These are phyloP conservation scores for Taxillus chinensis DNA, from an alignment of 164 flowering plant species.

Conservation along the genomic window DNA sequence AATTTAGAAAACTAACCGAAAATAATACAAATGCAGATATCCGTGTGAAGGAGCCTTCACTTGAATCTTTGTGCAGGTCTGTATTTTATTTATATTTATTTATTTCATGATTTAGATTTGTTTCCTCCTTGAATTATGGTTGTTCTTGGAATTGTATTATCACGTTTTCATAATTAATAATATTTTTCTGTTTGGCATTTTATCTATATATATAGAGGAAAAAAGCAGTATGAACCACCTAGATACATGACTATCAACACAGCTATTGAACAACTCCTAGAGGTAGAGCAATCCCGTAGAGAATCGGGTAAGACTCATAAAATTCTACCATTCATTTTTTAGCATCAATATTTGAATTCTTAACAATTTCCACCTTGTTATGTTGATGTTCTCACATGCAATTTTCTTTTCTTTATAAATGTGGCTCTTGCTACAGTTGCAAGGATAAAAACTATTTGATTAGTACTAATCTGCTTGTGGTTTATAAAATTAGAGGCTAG, in stretches of 20 bases:
- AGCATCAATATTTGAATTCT: too few relatives aligned
- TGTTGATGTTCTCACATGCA: too few relatives aligned
- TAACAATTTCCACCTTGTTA: too few relatives aligned
- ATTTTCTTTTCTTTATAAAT: too few relatives aligned
- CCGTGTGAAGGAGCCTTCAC: slow-evolving; percentile 80
- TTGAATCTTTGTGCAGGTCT: slow-evolving; percentile 84
- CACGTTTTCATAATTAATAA: background rate
- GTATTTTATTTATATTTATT: background rate
- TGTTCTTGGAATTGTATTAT: background rate
- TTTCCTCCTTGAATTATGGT: background rate
- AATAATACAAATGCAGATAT: slow-evolving; percentile 46
- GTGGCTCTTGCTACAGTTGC: too few relatives aligned
- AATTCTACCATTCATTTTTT: too few relatives aligned
- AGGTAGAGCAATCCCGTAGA: slow-evolving; percentile 49
- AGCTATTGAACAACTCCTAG: slow-evolving; percentile 93
- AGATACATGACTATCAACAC: slow-evolving; percentile 73
- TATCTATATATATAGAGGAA: slow-evolving; percentile 45
- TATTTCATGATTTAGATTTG: background rate
- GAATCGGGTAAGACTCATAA: slow-evolving; percentile 41
- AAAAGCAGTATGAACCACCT: slow-evolving; percentile 78
- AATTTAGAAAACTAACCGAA: background rate
- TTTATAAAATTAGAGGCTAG: too few relatives aligned
- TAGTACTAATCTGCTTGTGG: too few relatives aligned
- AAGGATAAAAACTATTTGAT: too few relatives aligned
- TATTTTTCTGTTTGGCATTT: background rate